A percentile compares a stretch with the other conserved stretches of the same genome.
Conservation (phyloP, 306 rosid species). For the Begonia fuchsioides region DNA sequence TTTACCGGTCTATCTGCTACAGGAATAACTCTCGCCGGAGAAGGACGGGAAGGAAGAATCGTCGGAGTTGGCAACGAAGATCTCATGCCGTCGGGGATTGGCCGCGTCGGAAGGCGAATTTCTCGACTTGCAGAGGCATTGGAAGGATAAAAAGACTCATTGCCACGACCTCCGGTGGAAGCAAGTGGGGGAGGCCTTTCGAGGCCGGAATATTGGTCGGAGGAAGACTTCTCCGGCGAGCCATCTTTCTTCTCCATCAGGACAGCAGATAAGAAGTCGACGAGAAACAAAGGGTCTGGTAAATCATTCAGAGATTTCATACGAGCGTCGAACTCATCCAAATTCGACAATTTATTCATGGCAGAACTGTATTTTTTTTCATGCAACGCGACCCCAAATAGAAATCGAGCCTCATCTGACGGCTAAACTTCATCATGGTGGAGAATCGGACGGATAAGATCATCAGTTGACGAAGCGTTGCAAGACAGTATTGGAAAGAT, state of each 20-base stretch:
- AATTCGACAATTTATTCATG: no score
- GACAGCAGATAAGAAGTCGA: neutral
- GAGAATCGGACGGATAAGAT: neutral
- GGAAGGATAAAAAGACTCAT: neutral
- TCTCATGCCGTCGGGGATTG: neutral
- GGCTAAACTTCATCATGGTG: neutral
- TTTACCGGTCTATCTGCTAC: neutral
- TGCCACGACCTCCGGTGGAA: neutral
- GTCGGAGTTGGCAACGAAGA: neutral
- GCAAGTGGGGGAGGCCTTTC: neutral
- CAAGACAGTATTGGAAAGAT: no score
- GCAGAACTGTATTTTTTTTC: no score
- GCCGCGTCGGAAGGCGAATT: neutral
- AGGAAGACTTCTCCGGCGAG: conserved; percentile 1
- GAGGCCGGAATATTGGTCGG: neutral
- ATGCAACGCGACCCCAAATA: neutral
- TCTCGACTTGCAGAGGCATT: neutral
- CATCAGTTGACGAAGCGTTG: neutral
- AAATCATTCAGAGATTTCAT: no score
- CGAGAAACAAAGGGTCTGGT: neutral
- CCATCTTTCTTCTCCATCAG: neutral
- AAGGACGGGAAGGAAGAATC: neutral
- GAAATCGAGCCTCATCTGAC: neutral
- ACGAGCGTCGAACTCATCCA: neutral
- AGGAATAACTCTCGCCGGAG: neutral